Evolutionary conservation across 2,329 filamentous ascomycete genomes (phyloP), one percentile per base, ranked within the genome.

Genomic region (Exserohilum rostratum): DNA sequence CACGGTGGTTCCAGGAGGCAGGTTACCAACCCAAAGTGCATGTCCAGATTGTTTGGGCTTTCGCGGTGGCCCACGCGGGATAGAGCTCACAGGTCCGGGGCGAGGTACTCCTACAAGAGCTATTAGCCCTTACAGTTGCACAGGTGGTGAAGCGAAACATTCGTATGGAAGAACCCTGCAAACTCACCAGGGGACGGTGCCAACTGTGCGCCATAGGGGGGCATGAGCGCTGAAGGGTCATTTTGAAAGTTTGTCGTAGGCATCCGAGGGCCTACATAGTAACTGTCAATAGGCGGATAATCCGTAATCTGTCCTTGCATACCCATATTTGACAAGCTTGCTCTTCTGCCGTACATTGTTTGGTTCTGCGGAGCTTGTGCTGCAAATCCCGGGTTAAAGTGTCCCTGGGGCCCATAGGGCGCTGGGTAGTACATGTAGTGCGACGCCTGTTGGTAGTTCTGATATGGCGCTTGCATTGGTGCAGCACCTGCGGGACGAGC

Each of bases 21-120:
- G 80, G 70, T 98, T 98, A 35, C 95, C 95, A 25, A 98, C 91
- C 93, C 95, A 98, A 17, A 98, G 87, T 0, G 93, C 93, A 72
- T 96, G 90, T 1, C 93, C 93, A 80, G 82, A 87, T 69, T 87
- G 84, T 66, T 83, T 85, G 6, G 86, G 86, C 66, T 88, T 89
- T 62, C 86, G 79, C 31, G 86, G 85, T 4, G 85, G 86, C n/a
- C 86, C 86, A 62, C 85, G 80, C 30, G 84, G 84, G 3, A 78
- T 71, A 4, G 73, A 72, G 50, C 65, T 71, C 5, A 69, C 58
- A 33, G 68, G 61, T 9, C 59, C 63, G 18, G 68, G 43, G 5
- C 61, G 65, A 43, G 55, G 45, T 46, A 67, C 53, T 43, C 59
- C 71, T 72, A 33, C 2, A 39, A n/a, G 22, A 31, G 30, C 42